Evolutionary conservation across 2,329 filamentous ascomycete species (phyloP), one percentile per base, ranked within the genome.

Genomic region (Aspergillus sp.): DNA sequence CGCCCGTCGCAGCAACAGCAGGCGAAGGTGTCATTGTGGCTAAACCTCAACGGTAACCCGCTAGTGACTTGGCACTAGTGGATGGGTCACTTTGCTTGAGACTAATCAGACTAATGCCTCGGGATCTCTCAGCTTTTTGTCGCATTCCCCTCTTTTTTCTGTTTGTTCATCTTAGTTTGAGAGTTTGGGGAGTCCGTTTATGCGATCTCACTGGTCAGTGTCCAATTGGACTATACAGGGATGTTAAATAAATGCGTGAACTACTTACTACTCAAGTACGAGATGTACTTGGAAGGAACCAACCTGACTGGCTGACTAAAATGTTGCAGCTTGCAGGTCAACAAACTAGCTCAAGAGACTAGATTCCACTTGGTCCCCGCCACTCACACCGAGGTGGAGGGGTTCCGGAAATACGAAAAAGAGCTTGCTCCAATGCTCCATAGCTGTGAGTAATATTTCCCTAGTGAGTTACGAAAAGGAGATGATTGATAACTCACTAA

Each of bases 11-110:
- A 41, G 12, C 10, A 32, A 6, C 17, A 41, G 30, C 32, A 21
- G 19, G 32, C 51, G 38, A 41, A 41, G 32, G 51, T 38, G 32
- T 41, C 30, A 39, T 54, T 21, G 19, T 38, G 12, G 6, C 21
- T 39, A 23, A 41, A 39, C 7, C 32, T 30, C 47, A 50, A 30
- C 47, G 15, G 25, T 28, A 50, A 50, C 25, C 47, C 23, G 30
- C 47, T 41, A 54, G 23, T 41, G 30, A 41, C 32, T 28, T 55
- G 52, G 52, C 32, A n/a, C 21, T n/a, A 19, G 53, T 55, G 52
- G 52, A 55, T 32, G 23, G 47, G 21, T 28, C 45, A 25, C 8
- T 23, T 23, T 48, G 41, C 25, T 28, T 8, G 41, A 19, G 41
- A 45, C 28, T 30, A 30, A 30, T 30, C 28, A 30, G 28, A 36